Percentiles rank a stretch among this genome's conserved stretches.
Conservation (phyloP, 805 yeast genomes). For the Candida germanica region DNA sequence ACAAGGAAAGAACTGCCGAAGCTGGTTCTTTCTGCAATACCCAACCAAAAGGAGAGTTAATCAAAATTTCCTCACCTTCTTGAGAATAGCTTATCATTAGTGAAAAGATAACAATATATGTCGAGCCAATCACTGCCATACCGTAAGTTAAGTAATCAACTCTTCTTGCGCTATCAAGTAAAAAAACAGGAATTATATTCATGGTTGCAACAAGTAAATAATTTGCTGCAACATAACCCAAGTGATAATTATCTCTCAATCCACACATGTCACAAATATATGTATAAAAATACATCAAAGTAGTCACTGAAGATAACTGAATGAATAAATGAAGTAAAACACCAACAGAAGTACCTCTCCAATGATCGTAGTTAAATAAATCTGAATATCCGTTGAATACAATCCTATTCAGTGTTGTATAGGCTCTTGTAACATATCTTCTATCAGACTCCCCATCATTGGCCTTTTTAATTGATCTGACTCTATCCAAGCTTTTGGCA, state of each 20-base stretch:
- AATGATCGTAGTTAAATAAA: constrained; percentile 29
- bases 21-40: constrained; percentile 29
- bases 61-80: neutral
- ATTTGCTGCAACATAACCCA: constrained; percentile 32
- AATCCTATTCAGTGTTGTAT: constrained; percentile 18
- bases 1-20: constrained; percentile 40
- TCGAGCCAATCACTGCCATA: constrained; percentile 28
- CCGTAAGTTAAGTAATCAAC: constrained; percentile 49
- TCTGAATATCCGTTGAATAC: constrained; percentile 24
- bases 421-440: constrained; percentile 23
- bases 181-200: constrained; percentile 42
- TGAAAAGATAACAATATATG: constrained; percentile 32
- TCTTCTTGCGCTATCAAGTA: constrained; percentile 44
- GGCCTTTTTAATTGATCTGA: constrained; percentile 8
- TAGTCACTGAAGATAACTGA: constrained; percentile 46
- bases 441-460: constrained; percentile 11
- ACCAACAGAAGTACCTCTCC: constrained; percentile 37
- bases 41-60: constrained; percentile 12
- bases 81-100: constrained; percentile 27
- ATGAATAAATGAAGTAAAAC: constrained; percentile 36
- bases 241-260: constrained; percentile 28
- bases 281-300: constrained; percentile 42
- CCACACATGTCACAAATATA: constrained; percentile 50
- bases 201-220: constrained; percentile 40
- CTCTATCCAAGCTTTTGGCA: constrained; percentile 18